A percentile compares a stretch with the other conserved stretches of the same genome.
These are phyloP conservation scores for Raphanus sativus DNA, from an alignment of 345 rosid genomes.

Conservation along the genomic window DNA sequence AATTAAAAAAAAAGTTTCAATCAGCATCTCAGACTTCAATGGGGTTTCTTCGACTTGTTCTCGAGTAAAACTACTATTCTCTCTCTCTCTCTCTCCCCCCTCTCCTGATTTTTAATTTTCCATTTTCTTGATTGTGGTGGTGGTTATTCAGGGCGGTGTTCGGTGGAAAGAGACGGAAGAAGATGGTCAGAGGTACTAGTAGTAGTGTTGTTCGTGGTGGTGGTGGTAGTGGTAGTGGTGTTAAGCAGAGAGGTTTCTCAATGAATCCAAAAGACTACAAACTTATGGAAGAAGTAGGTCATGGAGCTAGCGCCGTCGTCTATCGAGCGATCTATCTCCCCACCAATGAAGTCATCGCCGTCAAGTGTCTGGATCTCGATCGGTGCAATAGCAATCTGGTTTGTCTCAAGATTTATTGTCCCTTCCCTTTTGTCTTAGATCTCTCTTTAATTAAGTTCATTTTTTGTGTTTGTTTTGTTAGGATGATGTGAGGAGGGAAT, in stretches of 20 bases:
- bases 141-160: constrained; percentile 36
- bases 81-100: background rate
- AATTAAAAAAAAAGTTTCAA: background rate
- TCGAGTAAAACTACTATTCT: constrained; percentile 25
- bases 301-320: constrained; percentile 96
- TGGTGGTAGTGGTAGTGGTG: constrained; percentile 41
- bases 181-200: constrained; percentile 43
- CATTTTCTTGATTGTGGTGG: constrained; percentile 3
- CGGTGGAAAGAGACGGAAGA: constrained; percentile 22
- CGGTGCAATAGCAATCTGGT: constrained; percentile 98
- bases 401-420: background rate
- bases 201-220: constrained; percentile 17
- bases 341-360: constrained; percentile 73
- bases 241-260: constrained; percentile 56
- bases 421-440: background rate
- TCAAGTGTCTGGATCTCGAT: constrained; percentile 99
- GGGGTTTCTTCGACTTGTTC: constrained; percentile 35
- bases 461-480: constrained; percentile 15
- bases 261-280: constrained; percentile 64
- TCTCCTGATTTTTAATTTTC: background rate
- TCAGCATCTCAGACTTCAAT: constrained; percentile 20
- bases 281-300: constrained; percentile 85
- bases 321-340: constrained; percentile 92
- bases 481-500: constrained; percentile 95
- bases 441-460: background rate